Base-by-base conservation (phyloP, 148 eudicot species). In the Linanthus parryae region DNA sequence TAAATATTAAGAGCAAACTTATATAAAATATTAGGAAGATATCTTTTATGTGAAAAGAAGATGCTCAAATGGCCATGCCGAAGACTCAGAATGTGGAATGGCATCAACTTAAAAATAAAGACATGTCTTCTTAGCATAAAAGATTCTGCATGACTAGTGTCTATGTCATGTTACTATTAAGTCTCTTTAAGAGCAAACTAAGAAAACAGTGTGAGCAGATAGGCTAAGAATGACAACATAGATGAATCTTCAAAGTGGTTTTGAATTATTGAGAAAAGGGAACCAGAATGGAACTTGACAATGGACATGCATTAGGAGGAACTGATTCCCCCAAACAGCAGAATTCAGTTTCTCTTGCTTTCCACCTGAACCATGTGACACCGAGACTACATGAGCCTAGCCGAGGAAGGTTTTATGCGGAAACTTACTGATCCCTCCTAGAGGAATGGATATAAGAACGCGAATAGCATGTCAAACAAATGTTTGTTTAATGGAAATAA, bases 221-320 rank as follows among this genome's bases (percentile, higher is more conserved):
- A n/a, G 39, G 10, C 30, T 23, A 30, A 45, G 58, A 39, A 46
- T 25, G 45, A 44, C 62, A 53, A 19, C 27, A 33, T 49, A 19
- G 18, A 64, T 70, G 67, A 57, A 62, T 75, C 8, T 61, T 61
- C 34, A 37, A 29, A 52, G 37, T 41, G 29, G 56, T 58, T 65
- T 65, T 66, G 67, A 70, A 70, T 76, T 69, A 65, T 65, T 70
- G 65, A 34, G 29, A n/a, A 31, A 56, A 59, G 60, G 52, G 61
- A 61, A 42, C 19, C 34, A 44, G 60, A 59, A 51, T 68, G 28
- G 39, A 62, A 69, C 34, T 51, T 54, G 38, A 13, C 55, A 57
- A 62, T 52, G 56, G 69, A 60, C 47, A 63, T 19, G 64, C 64
- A 66, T 58, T 63, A 47, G 21, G 13, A 44, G 53, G 75, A 77